Evolutionary conservation across 768 basidiomycete species (phyloP).

Genomic region (Tephrocybe sp.): DNA sequence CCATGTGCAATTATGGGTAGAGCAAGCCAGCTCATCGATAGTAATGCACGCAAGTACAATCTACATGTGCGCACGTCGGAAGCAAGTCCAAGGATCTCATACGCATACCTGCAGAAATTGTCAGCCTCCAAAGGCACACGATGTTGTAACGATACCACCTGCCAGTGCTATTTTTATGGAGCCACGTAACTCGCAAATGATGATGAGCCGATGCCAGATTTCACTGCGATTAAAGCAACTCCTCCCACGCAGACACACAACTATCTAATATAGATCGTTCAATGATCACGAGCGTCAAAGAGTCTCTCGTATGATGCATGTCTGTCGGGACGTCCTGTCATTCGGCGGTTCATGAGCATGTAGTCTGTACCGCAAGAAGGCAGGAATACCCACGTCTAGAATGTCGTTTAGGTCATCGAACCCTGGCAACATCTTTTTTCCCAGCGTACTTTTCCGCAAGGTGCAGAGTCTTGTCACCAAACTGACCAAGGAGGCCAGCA

Average conservation of each 20-base stretch:
- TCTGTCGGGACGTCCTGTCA: conserved; percentile 35
- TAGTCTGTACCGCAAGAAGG: background rate
- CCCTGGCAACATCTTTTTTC: conserved; percentile 19
- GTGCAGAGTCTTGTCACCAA: conserved; percentile 30
- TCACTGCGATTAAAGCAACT: background rate
- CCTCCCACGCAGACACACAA: conserved; percentile 45
- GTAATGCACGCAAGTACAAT: no score
- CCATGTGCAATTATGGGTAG: no score
- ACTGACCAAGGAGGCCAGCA: conserved; percentile 14
- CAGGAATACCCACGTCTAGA: conserved; percentile 32
- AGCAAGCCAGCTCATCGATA: no score
- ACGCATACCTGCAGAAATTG: no score
- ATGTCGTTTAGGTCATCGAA: conserved; percentile 31
- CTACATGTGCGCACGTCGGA: no score
- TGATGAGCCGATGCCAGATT: no score
- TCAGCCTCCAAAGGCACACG: no score
- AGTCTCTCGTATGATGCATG: conserved; percentile 40
- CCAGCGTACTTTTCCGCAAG: conserved; percentile 26
- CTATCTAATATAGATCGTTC: conserved; percentile 54
- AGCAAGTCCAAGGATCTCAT: no score
- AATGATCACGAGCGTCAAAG: conserved; percentile 43
- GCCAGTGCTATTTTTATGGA: no score
- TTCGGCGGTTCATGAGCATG: conserved; percentile 5
- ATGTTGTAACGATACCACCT: no score
- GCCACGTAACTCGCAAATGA: no score